phyloP scores from a whole-genome alignment of 1,284 basidiomycete genomes.

The Leccinum subspadiceum region DNA sequence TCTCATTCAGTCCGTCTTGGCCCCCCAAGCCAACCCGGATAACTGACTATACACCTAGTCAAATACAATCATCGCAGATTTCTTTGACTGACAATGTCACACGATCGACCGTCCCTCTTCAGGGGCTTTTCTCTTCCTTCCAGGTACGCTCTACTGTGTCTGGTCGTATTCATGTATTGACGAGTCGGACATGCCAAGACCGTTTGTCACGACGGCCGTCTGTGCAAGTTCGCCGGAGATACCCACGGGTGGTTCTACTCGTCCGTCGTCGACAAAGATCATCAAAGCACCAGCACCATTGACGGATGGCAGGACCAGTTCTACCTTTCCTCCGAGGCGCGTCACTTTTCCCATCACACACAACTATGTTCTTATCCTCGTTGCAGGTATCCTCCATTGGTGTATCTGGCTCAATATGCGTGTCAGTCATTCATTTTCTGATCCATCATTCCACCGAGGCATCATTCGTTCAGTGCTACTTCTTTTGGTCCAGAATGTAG shows the following conservation, averaged over 20 bases:
- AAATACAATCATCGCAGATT: conserved; percentile 37
- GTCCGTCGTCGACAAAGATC: conserved; percentile 25
- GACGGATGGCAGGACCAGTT: conserved; percentile 41
- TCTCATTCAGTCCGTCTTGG: conserved; percentile 29
- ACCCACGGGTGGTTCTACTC: conserved; percentile 51
- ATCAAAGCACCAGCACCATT: conserved; percentile 1
- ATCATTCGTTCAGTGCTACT: conserved; percentile 27
- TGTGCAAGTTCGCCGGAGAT: conserved; percentile 47
- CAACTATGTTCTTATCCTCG: not conserved
- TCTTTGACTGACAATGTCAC: conserved; percentile 33
- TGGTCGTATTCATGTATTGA: not conserved
- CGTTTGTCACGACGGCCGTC: conserved; percentile 30
- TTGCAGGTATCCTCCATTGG: conserved; percentile 54
- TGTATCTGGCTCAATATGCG: conserved; percentile 44
- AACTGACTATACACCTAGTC: conserved; percentile 28
- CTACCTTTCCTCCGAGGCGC: conserved; percentile 38
- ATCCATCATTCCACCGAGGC: conserved; percentile 29
- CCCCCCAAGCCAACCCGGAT: not conserved
- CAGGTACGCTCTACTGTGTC: conserved; percentile 34
- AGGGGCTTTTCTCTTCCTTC: conserved; percentile 42
- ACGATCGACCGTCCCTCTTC: conserved; percentile 26
- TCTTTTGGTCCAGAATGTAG: conserved; percentile 34
- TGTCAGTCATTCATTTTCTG: conserved; percentile 39
- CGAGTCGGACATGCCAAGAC: conserved; percentile 26
- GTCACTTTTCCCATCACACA: conserved; percentile 4